phyloP scores from a whole-genome alignment of 176 grass and related monocot species.

The Saccharum spontaneum region DNA sequence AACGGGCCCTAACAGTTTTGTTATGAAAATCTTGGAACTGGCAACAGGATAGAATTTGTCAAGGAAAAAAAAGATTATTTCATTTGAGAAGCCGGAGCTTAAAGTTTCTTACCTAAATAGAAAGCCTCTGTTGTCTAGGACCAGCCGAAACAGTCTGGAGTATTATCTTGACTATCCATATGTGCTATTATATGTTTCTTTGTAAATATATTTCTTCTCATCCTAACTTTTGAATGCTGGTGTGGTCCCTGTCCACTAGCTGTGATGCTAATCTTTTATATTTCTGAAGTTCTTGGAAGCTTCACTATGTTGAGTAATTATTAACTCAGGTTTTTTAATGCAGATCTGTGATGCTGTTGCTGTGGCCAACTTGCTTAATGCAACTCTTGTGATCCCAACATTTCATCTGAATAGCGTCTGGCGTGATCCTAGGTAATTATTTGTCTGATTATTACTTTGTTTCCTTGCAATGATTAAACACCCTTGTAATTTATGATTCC shows the following conservation, averaged over 20 bases:
- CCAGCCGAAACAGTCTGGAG: not conserved
- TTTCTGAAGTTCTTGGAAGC: constrained; percentile 30
- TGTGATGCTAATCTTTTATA: constrained; percentile 3
- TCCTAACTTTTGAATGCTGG: not conserved
- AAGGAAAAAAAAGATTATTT: not conserved
- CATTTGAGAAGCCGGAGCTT: not conserved
- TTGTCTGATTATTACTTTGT: not conserved
- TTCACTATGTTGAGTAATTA: constrained; percentile 31
- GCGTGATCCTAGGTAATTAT: constrained; percentile 80
- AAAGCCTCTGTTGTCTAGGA: not conserved
- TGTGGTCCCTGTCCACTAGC: constrained; percentile 9
- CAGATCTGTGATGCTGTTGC: constrained; percentile 98
- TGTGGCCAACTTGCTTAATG: constrained; percentile 84
- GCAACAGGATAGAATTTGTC: not conserved
- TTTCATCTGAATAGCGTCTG: constrained; percentile 98
- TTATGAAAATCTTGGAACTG: not conserved
- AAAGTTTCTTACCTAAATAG: not conserved
- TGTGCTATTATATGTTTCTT: not conserved
- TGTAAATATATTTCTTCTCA: constrained; percentile 25
- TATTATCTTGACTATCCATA: constrained; percentile 3
- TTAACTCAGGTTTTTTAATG: constrained; percentile 34
- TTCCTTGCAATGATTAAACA: not conserved
- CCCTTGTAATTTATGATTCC: not conserved
- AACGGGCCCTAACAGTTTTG: not conserved
- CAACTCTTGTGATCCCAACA: constrained; percentile 91